Conservation (phyloP, 768 basidiomycete genomes). For the Lentinula raphanica region DNA sequence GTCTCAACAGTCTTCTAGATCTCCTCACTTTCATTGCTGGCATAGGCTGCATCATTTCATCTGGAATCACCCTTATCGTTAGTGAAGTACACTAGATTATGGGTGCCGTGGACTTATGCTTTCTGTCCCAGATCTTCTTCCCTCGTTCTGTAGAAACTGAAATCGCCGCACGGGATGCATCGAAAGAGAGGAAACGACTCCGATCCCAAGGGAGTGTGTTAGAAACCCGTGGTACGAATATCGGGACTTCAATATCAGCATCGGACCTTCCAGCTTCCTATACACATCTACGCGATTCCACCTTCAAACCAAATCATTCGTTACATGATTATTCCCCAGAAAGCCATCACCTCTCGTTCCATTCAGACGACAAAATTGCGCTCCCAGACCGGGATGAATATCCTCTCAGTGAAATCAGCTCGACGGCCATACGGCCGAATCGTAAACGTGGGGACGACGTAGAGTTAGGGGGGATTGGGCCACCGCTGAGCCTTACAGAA, state of each 20-base stretch:
- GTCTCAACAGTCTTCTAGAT: constrained; percentile 35
- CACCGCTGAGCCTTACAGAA: constrained; percentile 29
- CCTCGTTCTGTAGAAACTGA: constrained; percentile 71
- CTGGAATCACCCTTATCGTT: constrained; percentile 70
- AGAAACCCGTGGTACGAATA: background rate
- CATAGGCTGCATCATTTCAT: constrained; percentile 62
- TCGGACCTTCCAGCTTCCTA: background rate
- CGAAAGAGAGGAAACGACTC: constrained; percentile 32
- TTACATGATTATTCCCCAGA: constrained; percentile 8
- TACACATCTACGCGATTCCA: constrained; percentile 19
- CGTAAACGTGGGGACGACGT: constrained; percentile 35
- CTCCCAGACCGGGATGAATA: background rate
- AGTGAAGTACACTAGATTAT: constrained; percentile 12
- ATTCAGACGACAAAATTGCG: background rate
- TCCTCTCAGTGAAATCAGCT: background rate
- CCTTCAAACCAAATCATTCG: constrained; percentile 19
- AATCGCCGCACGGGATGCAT: constrained; percentile 47
- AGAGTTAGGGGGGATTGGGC: constrained; percentile 27
- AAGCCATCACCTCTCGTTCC: constrained; percentile 14
- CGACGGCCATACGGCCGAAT: constrained; percentile 37
- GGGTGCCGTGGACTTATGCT: background rate
- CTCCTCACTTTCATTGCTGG: constrained; percentile 52
- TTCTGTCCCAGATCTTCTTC: constrained; percentile 66
- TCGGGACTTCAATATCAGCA: background rate
- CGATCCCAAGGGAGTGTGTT: background rate